Evolutionary conservation across 2,329 filamentous ascomycete species (phyloP), one percentile per base, ranked within the genome.

Genomic region (Parastagonospora avenae): DNA sequence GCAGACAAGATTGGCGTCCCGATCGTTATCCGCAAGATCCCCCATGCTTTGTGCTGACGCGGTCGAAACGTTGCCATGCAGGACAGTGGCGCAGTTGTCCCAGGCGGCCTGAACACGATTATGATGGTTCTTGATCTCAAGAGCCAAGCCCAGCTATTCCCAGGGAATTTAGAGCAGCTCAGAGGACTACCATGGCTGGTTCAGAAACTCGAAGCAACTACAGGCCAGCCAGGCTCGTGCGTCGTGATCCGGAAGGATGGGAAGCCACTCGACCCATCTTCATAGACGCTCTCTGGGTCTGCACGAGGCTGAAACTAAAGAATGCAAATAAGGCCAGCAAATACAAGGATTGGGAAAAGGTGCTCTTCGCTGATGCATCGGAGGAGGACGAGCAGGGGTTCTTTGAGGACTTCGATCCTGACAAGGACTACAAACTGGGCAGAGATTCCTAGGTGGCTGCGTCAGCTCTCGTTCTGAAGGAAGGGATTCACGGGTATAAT

Each of bases 1-100:
- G 42, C 42, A 33, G 29, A 50, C 24, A 45, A 38, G 31, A 46
- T 58, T 24, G 52, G 52, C 11, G 8, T 53, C n/a, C 40, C 52
- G 4, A 29, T 55, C n/a, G 27, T 55, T 15, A 33, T 38, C 14
- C 14, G n/a, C 10, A 46, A 46, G n/a, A 30, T 38, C 10, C 31
- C 24, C 3, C 33, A 14, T 9, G 14, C 42, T 16, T n/a, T 46
- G 42, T 4, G 14, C 24, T 46, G 42, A 33, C 42, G 33, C 30
- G 42, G 33, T 28, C 16, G 42, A 16, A 8, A 44, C 4, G 8
- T 14, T 8, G 33, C 8, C 4, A 14, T 8, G 11, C 8, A 4
- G 11, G 8, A n/a, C 11, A n/a, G 11, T 36, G 33, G 11, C 12
- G 33, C 11, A 24, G 19, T 24, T 5, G 19, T 24, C 19, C 19